Percentiles rank a stretch among this genome's conserved stretches.
Conservation (phyloP, 257 asterid species). For the Anisodus tanguticus region DNA sequence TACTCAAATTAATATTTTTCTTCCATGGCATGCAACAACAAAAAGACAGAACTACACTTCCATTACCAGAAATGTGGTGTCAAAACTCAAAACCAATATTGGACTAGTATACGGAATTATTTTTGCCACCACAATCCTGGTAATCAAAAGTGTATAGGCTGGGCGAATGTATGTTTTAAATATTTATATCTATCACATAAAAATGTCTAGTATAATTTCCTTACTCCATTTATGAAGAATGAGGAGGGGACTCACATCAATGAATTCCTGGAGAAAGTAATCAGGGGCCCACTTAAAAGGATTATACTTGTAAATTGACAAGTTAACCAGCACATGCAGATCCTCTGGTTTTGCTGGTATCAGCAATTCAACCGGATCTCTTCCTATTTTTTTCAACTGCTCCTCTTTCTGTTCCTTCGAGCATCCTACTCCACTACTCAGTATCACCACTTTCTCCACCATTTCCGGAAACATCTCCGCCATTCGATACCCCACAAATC, state of each 20-base stretch:
- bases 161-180: background rate
- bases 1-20: background rate
- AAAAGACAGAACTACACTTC: background rate
- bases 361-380: conserved; percentile 51
- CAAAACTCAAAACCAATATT: conserved; percentile 1
- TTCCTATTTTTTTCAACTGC: conserved; percentile 51
- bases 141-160: background rate
- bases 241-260: conserved; percentile 44
- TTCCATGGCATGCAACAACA: background rate
- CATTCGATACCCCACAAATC: conserved; percentile 62
- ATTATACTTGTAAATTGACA: conserved; percentile 46
- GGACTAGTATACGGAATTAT: background rate
- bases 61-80: background rate
- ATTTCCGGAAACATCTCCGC: conserved; percentile 56
- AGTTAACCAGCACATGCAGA: conserved; percentile 49
- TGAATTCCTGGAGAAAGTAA: conserved; percentile 50
- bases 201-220: no score
- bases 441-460: conserved; percentile 72
- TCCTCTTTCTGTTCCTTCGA: conserved; percentile 51
- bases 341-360: conserved; percentile 60
- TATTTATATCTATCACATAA: no score
- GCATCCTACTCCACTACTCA: conserved; percentile 66
- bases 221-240: background rate
- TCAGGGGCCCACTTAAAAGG: conserved; percentile 60
- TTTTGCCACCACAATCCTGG: background rate